Conservation (phyloP, 163 green algal genomes). For the Scenedesmus sp. region DNA sequence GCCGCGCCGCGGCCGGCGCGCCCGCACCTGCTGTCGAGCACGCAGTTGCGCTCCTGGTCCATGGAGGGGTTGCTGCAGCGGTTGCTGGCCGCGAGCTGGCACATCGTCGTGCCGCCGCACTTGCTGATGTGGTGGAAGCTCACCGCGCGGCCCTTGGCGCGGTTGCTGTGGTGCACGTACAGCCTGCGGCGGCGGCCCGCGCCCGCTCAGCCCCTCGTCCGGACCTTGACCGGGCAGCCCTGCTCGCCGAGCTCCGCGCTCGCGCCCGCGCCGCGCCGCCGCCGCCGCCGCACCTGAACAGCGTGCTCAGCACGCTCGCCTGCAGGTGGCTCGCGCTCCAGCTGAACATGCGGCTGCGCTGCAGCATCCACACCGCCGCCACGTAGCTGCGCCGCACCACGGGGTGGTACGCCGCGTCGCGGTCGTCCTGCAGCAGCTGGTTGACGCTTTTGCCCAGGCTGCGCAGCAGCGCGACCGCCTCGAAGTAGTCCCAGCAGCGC, state of each 20-base stretch:
- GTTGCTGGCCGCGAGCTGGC: slow-evolving; percentile 33
- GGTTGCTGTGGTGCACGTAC: slow-evolving; percentile 9
- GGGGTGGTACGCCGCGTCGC: background rate
- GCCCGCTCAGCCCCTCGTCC: too few relatives aligned
- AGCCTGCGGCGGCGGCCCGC: slow-evolving; percentile 17
- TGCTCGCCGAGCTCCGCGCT: too few relatives aligned
- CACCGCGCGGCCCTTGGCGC: slow-evolving; percentile 15
- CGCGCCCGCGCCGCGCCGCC: too few relatives aligned
- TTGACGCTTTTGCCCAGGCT: slow-evolving; percentile 8
- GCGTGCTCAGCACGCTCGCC: background rate
- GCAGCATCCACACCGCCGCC: slow-evolving; percentile 24
- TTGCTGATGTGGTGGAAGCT: slow-evolving; percentile 43
- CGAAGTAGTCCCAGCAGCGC: slow-evolving; percentile 33
- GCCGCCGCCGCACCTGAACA: slow-evolving; percentile 36
- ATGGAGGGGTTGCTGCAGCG: slow-evolving; percentile 36
- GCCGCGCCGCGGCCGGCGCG: background rate
- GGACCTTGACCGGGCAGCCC: too few relatives aligned
- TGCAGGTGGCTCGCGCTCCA: slow-evolving; percentile 20
- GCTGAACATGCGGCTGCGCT: slow-evolving; percentile 12
- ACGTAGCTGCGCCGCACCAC: slow-evolving; percentile 35
- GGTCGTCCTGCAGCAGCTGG: slow-evolving; percentile 18
- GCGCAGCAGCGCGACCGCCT: slow-evolving; percentile 12
- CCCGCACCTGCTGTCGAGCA: slow-evolving; percentile 18
- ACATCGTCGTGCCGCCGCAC: slow-evolving; percentile 41
- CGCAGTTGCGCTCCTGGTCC: slow-evolving; percentile 24